Percentiles rank a stretch among this genome's conserved stretches.
Evolutionary conservation across 495 filamentous ascomycete species (phyloP).

Genomic region (Cairneyella variabilis): DNA sequence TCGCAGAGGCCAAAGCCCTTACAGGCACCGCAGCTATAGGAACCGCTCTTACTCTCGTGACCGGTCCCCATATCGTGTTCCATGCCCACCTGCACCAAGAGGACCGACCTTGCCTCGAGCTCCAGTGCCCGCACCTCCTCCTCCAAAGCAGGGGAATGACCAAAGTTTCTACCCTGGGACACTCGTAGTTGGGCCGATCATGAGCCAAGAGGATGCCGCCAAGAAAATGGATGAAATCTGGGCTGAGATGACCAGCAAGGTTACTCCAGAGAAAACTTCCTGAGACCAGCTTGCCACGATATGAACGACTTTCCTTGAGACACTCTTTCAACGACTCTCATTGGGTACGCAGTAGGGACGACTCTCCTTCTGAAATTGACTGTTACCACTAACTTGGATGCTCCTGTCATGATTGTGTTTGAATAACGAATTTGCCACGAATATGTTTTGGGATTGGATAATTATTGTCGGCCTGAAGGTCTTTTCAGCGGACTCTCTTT

Average conservation of each 20-base stretch:
- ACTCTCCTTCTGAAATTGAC: too few species aligned
- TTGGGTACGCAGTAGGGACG: too few species aligned
- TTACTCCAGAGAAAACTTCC: neutral
- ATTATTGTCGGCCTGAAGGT: too few species aligned
- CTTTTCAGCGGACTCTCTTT: too few species aligned
- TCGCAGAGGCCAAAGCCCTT: neutral
- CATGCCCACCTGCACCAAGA: too few species aligned
- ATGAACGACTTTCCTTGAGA: neutral
- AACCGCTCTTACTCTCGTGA: neutral
- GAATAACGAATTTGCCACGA: too few species aligned
- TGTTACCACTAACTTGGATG: too few species aligned
- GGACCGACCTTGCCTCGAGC: neutral
- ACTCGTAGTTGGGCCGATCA: conserved; percentile 4
- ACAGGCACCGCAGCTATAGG: neutral
- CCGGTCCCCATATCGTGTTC: too few species aligned
- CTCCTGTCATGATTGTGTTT: too few species aligned
- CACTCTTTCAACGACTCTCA: neutral
- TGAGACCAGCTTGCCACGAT: neutral
- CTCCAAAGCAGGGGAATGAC: too few species aligned
- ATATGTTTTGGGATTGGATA: too few species aligned
- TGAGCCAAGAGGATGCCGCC: conserved; percentile 9
- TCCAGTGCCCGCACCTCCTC: neutral
- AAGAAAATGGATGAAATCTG: conserved; percentile 8
- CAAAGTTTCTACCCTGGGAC: too few species aligned
- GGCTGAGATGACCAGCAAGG: conserved; percentile 6